Base-by-base conservation (phyloP, 345 rosid genomes). In the Lepidium aucheri region DNA sequence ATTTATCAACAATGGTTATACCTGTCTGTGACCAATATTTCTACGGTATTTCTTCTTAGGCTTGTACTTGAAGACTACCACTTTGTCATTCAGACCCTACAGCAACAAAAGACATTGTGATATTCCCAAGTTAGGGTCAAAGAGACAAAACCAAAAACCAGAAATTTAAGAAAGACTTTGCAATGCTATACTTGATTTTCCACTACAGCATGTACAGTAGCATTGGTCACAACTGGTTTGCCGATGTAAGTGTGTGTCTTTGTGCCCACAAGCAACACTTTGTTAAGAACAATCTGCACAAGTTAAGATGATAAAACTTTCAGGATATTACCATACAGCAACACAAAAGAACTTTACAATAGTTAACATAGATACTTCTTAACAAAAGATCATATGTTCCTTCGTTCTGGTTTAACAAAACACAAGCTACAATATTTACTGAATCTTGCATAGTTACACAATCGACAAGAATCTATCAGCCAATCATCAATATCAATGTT, bases 11-110 rank as follows among this genome's bases (percentile, higher is more conserved):
- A 42, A 9, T 53, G 55, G 39, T 28, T 51, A 6, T 80, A 94
- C 99, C 99, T 94, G 99, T 16, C 99, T 77, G 59, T 94, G 99
- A 45, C 99, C 99, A 34, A 90, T 94, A 69, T 90, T 94, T 78
- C 99, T 90, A 67, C 95, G 80, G 69, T 94, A 94, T 67, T 88
- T 86, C 78, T 94, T 94, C 84, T 94, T 94, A 75, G 74, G 85
- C 86, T 90, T 94, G 58, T 94, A 94, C 81, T 94, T 94, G 83
- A 86, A 94, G 58, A 94, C 95, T 4, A 85, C 76, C 9, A 86
- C 96, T 81, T 94, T 94, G 41, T 79, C 78, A 78, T 94, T 67
- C 49, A 85, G 68, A 49, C 97, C 99, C 99, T 94, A 86, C 72
- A 75, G 17, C 3, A 61, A 32, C 35, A 46, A 60, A 30, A 30